Percentiles rank a stretch among this genome's conserved stretches.
These are phyloP conservation scores for Morella rubra DNA, from an alignment of 306 rosid species.

Conservation along the genomic window DNA sequence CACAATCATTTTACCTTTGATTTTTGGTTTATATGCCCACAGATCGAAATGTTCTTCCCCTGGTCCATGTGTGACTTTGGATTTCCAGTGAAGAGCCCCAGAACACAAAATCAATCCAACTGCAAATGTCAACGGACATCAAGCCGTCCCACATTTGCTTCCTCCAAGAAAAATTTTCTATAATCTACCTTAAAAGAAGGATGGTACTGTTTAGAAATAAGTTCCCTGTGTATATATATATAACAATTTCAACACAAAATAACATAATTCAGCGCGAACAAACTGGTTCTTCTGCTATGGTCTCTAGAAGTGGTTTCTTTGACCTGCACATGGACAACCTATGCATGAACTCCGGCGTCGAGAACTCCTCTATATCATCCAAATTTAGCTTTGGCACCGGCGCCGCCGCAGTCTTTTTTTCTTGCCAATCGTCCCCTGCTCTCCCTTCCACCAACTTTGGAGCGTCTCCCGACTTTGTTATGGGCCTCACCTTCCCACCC, in stretches of 20 bases:
- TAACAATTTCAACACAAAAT: neutral
- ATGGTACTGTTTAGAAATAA: neutral
- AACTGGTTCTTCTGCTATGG: slow-evolving; percentile 65
- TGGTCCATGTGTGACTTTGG: too few species aligned
- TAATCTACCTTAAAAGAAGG: neutral
- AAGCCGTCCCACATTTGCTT: too few species aligned
- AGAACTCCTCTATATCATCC: slow-evolving; percentile 65
- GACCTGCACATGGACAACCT: slow-evolving; percentile 71
- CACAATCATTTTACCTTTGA: too few species aligned
- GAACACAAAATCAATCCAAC: too few species aligned
- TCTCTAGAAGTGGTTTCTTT: slow-evolving; percentile 79
- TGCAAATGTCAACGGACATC: too few species aligned
- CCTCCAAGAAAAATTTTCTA: too few species aligned
- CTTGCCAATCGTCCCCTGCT: neutral
- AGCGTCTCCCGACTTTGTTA: slow-evolving; percentile 21
- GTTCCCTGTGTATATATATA: neutral
- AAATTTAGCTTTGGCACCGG: slow-evolving; percentile 38
- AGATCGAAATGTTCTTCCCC: too few species aligned
- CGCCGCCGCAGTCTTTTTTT: neutral
- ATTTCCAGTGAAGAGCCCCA: too few species aligned
- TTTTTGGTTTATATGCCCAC: too few species aligned
- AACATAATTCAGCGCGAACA: slow-evolving; percentile 28
- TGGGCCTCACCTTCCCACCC: slow-evolving; percentile 27
- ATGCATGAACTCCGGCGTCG: slow-evolving; percentile 50
- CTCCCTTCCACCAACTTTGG: neutral